Conservation (phyloP, 441 rosid species). For the Gossypium schwendimanii region DNA sequence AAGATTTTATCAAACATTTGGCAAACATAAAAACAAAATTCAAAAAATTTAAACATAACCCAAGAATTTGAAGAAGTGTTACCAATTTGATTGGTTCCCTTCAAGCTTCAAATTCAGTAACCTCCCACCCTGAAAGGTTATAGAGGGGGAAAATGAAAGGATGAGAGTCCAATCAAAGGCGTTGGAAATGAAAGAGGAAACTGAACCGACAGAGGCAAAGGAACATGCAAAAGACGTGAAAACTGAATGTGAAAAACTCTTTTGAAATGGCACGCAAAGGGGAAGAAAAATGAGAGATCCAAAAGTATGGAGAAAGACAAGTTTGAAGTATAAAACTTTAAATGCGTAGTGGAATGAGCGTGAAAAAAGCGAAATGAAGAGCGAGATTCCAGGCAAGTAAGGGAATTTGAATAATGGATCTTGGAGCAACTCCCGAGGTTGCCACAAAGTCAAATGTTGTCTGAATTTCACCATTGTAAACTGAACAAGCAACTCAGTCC, state of each 20-base stretch:
- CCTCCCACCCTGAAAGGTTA: background rate
- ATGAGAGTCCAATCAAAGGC: background rate
- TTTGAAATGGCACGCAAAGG: slow-evolving; percentile 61
- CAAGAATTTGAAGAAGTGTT: background rate
- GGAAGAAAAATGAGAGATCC: slow-evolving; percentile 11
- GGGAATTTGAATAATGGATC: background rate
- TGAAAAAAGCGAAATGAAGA: slow-evolving; percentile 2
- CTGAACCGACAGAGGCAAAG: background rate
- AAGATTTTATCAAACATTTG: background rate
- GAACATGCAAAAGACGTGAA: slow-evolving; percentile 22
- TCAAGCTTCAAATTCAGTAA: background rate
- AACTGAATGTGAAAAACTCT: slow-evolving; percentile 5
- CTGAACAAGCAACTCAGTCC: background rate
- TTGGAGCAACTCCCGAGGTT: slow-evolving; percentile 23
- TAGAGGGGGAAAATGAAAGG: background rate
- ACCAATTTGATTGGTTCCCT: slow-evolving; percentile 2
- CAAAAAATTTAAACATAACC: background rate
- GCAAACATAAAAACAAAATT: background rate
- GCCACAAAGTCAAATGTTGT: slow-evolving; percentile 26
- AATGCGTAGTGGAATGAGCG: slow-evolving; percentile 3
- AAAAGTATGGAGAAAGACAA: background rate
- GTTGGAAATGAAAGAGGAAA: slow-evolving; percentile 1
- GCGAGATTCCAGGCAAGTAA: slow-evolving; percentile 23
- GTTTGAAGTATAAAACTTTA: slow-evolving; percentile 2
- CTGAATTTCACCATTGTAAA: background rate